A percentile compares a stretch with the other conserved stretches of the same genome.
phyloP scores from a whole-genome alignment of 345 rosid species.

The Camelina hispida region DNA sequence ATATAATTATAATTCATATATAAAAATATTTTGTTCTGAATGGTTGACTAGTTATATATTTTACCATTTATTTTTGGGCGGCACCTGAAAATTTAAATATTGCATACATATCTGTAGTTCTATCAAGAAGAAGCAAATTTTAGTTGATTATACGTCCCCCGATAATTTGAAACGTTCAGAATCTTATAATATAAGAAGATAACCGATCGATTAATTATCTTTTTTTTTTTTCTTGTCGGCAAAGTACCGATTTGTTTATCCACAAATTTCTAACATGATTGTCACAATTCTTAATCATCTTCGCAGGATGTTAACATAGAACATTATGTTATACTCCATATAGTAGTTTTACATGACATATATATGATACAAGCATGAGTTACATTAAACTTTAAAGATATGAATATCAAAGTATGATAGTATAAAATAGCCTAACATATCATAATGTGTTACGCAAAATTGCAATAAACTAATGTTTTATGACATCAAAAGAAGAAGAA shows the following conservation, averaged over 20 bases:
- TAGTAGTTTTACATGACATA: neutral
- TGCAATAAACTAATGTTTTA: no score
- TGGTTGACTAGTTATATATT: slow-evolving; percentile 17
- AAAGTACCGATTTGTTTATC: neutral
- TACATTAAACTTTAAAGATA: no score
- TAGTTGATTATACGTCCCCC: neutral
- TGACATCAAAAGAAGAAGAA: no score
- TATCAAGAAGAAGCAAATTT: neutral
- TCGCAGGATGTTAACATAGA: neutral
- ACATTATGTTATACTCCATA: no score
- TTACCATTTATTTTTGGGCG: neutral
- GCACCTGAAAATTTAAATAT: neutral
- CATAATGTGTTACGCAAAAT: no score
- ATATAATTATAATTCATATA: neutral
- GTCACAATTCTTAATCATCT: neutral
- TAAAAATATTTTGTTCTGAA: neutral
- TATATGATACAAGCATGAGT: neutral
- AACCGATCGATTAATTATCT: neutral
- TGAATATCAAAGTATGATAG: no score
- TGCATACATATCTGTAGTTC: slow-evolving; percentile 6
- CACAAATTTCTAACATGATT: neutral
- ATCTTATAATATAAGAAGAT: neutral
- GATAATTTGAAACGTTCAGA: no score
- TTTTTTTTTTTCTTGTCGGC: slow-evolving; percentile 12
- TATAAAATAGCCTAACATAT: no score